Conservation (phyloP, 768 basidiomycete genomes). For the Pleurotus tuber-regium region DNA sequence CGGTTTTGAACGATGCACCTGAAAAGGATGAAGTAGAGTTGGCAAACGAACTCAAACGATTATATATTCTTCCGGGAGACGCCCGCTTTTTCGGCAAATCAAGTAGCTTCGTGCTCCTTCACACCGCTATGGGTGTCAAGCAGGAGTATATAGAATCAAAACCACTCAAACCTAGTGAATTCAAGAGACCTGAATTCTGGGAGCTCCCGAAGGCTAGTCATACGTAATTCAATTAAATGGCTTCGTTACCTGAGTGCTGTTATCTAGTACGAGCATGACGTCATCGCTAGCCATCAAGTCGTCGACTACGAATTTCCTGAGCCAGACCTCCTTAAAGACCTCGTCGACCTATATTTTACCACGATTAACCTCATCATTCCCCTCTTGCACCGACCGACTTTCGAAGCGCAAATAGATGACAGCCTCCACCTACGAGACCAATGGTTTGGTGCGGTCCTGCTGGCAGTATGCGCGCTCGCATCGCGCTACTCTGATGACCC, state of each 20-base stretch:
- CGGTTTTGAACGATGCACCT: conserved; percentile 25
- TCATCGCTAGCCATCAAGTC: background rate
- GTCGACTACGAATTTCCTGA: conserved; percentile 40
- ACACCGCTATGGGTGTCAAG: conserved; percentile 57
- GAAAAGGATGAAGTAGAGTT: conserved; percentile 28
- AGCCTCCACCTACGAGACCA: conserved; percentile 49
- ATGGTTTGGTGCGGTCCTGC: conserved; percentile 55
- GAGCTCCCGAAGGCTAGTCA: conserved; percentile 28
- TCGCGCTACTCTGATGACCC: conserved; percentile 58
- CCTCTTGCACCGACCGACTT: conserved; percentile 70
- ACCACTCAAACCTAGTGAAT: conserved; percentile 13
- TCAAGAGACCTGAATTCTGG: conserved; percentile 38
- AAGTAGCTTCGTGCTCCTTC: conserved; percentile 52
- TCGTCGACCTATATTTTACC: conserved; percentile 67
- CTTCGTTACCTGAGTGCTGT: background rate
- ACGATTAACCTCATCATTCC: conserved; percentile 57
- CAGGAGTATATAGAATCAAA: conserved; percentile 41
- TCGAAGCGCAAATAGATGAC: conserved; percentile 47
- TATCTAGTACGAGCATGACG: background rate
- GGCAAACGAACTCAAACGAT: conserved; percentile 31
- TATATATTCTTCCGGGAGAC: conserved; percentile 32
- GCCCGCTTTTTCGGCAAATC: conserved; percentile 55
- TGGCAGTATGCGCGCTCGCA: conserved; percentile 72
- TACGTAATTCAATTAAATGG: background rate
- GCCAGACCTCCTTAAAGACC: conserved; percentile 41